Evolutionary conservation across 768 basidiomycete genomes (phyloP), one percentile per base, ranked within the genome.

Genomic region (Trametes coccinea): DNA sequence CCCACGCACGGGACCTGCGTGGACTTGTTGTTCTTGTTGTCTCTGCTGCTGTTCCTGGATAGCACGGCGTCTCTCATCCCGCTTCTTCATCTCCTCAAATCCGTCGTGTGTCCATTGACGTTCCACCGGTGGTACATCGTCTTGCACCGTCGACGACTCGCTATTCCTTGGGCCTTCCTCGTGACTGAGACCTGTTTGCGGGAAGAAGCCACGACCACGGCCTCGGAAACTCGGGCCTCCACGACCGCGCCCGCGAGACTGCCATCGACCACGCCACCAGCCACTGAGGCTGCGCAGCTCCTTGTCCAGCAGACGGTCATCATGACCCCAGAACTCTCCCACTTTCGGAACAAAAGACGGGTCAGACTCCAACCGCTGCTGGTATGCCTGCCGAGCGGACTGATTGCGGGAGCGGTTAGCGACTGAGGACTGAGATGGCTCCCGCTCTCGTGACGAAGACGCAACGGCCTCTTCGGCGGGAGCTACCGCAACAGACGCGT

Each of bases 281-380:
- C 85, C 86, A 75, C 90, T 93, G 47, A 95, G 75, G 70, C 87
- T 89, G 44, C 93, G 84, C 44, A 92, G 74, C 62, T 91, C 86
- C 73, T 91, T 91, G 74, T 92, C 89, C 71, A 93, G 77, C 56
- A 94, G 77, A 49, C 95, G 87, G 72, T 96, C 94, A 73, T 97
- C 95, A 71, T 97, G 95, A 4, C 91, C 88, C 93, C 93, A 97
- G 71, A 97, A 97, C 63, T 88, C 89, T 56, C 95, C 95, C 27
- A 95, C 90, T 29, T 87, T 89, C 27, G 95, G 95, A 31, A 93
- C 90, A 72, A 88, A 94, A 2, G 92, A 91, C 2, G 95, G 94
- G 71, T 97, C 95, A 10, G 75, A 79, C 59, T 92, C 88, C 29
- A 96, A 79, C 33, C 88, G 86, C 64, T 91, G 83, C 64, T 92